Base-by-base conservation (phyloP, 176 grass and related monocot genomes). In the Guadua angustifolia region DNA sequence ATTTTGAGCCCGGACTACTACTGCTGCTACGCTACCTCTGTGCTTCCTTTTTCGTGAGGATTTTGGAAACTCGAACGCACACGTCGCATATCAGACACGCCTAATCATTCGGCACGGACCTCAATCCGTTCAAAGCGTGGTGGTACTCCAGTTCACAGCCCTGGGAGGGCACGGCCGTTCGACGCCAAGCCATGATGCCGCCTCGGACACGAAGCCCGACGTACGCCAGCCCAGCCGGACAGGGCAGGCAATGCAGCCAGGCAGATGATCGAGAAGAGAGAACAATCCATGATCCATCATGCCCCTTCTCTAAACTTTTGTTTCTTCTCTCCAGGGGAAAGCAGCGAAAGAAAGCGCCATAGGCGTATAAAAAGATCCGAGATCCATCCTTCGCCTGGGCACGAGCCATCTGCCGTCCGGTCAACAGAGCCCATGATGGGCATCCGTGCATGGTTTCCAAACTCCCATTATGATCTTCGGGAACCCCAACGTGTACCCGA, bases 351-450 rank as follows among this genome's bases (percentile, higher is more conserved):
- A 68, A n/a, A 40, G 35, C 11, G 21, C 8, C 19, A 24, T 4
- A 7, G 43, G 2, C 0, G 15, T 33, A 13, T 17, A 57, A 56
- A 35, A 55, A 21, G 16, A 40, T 39, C 33, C 33, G 24, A 82
- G 24, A 72, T 72, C 79, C 17, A 24, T 70, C 36, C 66, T 7
- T n/a, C 50, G 66, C 7, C 80, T 29, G 32, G 77, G 14, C 45
- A 35, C 22, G 58, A 29, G 57, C 51, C n/a, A 14, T 16, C 5
- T 1, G 32, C 4, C 6, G 38, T 17, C 51, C 44, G 44, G 81
- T 83, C 81, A 83, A 25, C 81, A 76, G 61, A 26, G 71, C 32
- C 56, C 71, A 84, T 84, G 61, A 76, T 67, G 82, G 44, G 62
- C 56, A 45, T 60, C 80, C 72, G 47, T 84, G 69, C 80, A 61